A percentile compares a stretch with the other conserved stretches of the same genome.
These are phyloP conservation scores for Lentinula novae-zelandiae DNA, from an alignment of 1,284 basidiomycete species.

Conservation along the genomic window DNA sequence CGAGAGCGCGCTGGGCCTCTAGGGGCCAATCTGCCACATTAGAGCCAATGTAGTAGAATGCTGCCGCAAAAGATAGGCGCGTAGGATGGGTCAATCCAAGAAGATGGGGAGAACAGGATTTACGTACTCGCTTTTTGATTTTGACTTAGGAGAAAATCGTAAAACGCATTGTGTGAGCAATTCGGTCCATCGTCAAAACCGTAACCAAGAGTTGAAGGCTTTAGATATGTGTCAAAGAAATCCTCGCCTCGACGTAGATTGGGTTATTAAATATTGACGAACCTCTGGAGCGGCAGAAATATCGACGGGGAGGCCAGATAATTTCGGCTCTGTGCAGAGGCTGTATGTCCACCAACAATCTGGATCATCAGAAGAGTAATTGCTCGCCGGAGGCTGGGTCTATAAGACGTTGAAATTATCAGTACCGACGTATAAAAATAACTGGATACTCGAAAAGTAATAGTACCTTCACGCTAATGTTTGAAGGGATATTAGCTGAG, in stretches of 20 bases:
- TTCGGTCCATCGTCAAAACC: conserved; percentile 74
- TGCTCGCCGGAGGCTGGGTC: conserved; percentile 2
- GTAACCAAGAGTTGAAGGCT: conserved; percentile 62
- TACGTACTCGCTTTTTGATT: conserved; percentile 66
- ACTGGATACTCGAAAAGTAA: too few relatives aligned
- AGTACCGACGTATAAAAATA: background rate
- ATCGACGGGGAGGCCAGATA: conserved; percentile 42
- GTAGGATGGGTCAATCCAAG: too few relatives aligned
- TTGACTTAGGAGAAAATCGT: conserved; percentile 57
- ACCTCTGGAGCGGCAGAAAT: conserved; percentile 61
- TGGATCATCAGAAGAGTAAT: background rate
- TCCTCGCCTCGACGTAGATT: background rate
- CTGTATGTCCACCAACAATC: conserved; percentile 48
- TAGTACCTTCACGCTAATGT: conserved; percentile 12
- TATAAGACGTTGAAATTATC: background rate
- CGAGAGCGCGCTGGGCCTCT: conserved; percentile 63
- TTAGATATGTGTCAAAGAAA: background rate
- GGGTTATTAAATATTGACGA: background rate
- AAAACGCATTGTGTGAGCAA: conserved; percentile 61
- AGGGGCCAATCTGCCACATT: conserved; percentile 72
- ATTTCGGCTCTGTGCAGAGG: conserved; percentile 56
- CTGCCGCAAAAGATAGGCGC: background rate
- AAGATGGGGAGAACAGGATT: background rate
- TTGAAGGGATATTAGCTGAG: conserved; percentile 21
- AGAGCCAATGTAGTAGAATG: conserved; percentile 60